These are phyloP conservation scores for Hevea brasiliensis DNA, from an alignment of 345 rosid genomes.

Conservation along the genomic window DNA sequence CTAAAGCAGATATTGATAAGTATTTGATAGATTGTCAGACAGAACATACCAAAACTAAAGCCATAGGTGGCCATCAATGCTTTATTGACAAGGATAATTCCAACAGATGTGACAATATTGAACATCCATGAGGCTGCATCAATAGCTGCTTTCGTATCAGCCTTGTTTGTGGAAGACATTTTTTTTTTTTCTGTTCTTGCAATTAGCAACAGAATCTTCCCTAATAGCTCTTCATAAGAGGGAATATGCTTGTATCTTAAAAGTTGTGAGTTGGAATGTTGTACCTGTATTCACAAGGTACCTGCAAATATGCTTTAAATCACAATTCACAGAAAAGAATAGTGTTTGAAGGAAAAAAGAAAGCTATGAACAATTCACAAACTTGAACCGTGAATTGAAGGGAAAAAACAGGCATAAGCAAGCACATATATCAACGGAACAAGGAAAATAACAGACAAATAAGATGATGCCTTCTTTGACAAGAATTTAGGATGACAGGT, in stretches of 20 bases:
- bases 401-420: neutral
- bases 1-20: slow-evolving; percentile 4
- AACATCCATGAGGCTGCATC: slow-evolving; percentile 96
- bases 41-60: slow-evolving; percentile 74
- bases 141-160: slow-evolving; percentile 69
- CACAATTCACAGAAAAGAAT: neutral
- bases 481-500: neutral
- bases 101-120: slow-evolving; percentile 97
- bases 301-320: neutral
- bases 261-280: neutral
- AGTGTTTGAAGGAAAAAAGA: neutral
- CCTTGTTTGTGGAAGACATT: slow-evolving; percentile 71
- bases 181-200: slow-evolving; percentile 30
- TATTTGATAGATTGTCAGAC: neutral
- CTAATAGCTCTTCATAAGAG: slow-evolving; percentile 29
- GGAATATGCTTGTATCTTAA: slow-evolving; percentile 1
- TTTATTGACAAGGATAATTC: slow-evolving; percentile 93
- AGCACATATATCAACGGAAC: neutral
- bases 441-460: neutral
- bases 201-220: slow-evolving; percentile 33
- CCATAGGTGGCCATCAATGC: slow-evolving; percentile 95
- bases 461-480: neutral
- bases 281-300: slow-evolving; percentile 6
- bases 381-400: neutral
- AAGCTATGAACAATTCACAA: neutral